Base-by-base conservation (phyloP, 2,329 filamentous ascomycete genomes). In the Hypocreales sp. region DNA sequence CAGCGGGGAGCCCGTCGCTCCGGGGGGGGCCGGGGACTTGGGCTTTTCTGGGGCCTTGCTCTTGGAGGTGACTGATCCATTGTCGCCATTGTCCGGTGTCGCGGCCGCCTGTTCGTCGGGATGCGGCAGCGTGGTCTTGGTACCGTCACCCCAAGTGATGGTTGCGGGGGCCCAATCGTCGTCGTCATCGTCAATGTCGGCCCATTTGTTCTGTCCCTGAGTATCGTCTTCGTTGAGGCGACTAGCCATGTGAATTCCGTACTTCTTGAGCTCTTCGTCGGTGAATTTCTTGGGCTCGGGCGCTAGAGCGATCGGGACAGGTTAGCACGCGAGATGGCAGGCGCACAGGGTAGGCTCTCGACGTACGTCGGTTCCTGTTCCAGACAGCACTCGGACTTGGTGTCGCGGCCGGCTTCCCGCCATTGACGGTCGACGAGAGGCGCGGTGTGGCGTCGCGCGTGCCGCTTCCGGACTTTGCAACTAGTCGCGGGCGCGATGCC, bases 91-190 rank as follows among this genome's bases (percentile, higher is more conserved):
- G n/a, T 48, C 46, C 13, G 41, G 40, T 7, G 30, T 7, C 11
- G 51, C 38, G 9, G 35, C 35, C 17, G 50, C 39, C 25, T 46
- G 45, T 28, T 74, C 70, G 21, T 76, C 71, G 27, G 63, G 57
- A 34, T 73, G 67, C 11, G 77, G 71, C 11, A 86, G 60, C 5
- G 74, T 80, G 19, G 79, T 79, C 50, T 87, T 87, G 26, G 81
- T 90, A 29, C 81, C 81, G 49, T 92, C 82, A 45, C 79, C 80
- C 82, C 82, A 92, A 32, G 80, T 80, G 38, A 90, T 83, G 28
- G 78, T 72, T 37, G 90, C 80, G 2, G 81, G 81, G 10, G 75
- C 78, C 79, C 81, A 87, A 43, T 87, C 80, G 20, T 90, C 82
- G 42, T 86, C 79, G 37, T 90, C 81, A 31, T 90, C 82, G 34